Conservation (phyloP, 768 basidiomycete species). For the Cystofilobasidium ferigula region DNA sequence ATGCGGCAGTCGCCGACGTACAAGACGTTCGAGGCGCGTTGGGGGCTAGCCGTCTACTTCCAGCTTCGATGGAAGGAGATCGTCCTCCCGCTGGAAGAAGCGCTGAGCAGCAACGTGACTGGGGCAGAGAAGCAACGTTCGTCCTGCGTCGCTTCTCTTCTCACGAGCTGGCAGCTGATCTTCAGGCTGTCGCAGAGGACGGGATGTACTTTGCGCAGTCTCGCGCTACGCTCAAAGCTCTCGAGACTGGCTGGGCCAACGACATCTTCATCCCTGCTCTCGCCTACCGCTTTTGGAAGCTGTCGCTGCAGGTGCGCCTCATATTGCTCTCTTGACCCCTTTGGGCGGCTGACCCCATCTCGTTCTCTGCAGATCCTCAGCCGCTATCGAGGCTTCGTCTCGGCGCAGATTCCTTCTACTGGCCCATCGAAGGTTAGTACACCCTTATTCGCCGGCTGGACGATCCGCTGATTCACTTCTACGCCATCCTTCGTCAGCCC, state of each 20-base stretch:
- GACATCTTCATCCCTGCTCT: slow-evolving; percentile 76
- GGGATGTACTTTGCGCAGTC: slow-evolving; percentile 30
- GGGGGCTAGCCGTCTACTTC: slow-evolving; percentile 95
- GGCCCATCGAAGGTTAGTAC: not conserved
- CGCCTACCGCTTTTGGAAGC: slow-evolving; percentile 73
- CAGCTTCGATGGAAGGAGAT: slow-evolving; percentile 96
- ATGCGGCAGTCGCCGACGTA: slow-evolving; percentile 67
- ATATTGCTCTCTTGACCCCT: not conserved
- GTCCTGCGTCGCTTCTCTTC: not conserved
- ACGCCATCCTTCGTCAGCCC: not conserved
- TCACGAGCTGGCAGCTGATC: not conserved
- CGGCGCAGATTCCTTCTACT: slow-evolving; percentile 39
- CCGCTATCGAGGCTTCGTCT: slow-evolving; percentile 58
- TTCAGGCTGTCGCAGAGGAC: not conserved
- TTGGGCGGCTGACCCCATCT: not conserved
- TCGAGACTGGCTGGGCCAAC: slow-evolving; percentile 72
- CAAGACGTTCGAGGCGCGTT: slow-evolving; percentile 62
- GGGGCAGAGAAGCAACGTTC: not conserved
- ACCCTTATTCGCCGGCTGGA: not conserved
- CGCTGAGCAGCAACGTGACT: slow-evolving; percentile 38
- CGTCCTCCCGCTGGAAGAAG: slow-evolving; percentile 61
- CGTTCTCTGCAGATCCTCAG: slow-evolving; percentile 53
- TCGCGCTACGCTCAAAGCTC: slow-evolving; percentile 55
- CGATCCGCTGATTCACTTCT: too few relatives aligned
- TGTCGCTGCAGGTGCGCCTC: slow-evolving; percentile 67